Evolutionary conservation across 441 rosid species (phyloP).

Genomic region (Pelargonium myrrhifolium): DNA sequence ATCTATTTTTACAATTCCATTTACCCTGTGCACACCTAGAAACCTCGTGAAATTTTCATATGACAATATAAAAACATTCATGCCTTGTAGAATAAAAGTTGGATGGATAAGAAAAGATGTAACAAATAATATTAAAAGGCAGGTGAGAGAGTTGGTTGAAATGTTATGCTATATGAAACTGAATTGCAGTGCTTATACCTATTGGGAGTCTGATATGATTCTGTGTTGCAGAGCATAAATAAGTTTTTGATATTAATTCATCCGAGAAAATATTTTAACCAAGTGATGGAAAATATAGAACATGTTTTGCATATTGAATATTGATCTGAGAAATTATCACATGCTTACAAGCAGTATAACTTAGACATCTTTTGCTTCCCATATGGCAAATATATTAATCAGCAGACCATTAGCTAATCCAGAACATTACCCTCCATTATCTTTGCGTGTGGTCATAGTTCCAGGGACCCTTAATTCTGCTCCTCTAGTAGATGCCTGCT

Average conservation of each 20-base stretch:
- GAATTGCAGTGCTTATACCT: neutral
- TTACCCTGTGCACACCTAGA: neutral
- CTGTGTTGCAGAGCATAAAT: neutral
- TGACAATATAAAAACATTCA: neutral
- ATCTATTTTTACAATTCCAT: neutral
- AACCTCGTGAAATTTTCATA: neutral
- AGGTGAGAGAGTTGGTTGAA: neutral
- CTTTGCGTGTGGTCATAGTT: slow-evolving; percentile 35
- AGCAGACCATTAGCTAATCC: slow-evolving; percentile 10
- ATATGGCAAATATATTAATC: slow-evolving; percentile 10
- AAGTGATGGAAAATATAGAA: slow-evolving; percentile 1
- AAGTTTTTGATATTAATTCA: neutral
- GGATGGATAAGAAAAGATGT: neutral
- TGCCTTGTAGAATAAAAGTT: neutral
- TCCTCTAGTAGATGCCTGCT: slow-evolving; percentile 43
- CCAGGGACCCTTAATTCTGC: slow-evolving; percentile 34
- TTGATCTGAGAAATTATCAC: slow-evolving; percentile 2
- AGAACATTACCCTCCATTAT: slow-evolving; percentile 57
- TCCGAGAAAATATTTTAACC: neutral
- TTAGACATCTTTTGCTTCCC: neutral
- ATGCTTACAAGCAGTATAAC: slow-evolving; percentile 7
- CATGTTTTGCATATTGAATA: neutral
- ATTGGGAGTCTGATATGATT: neutral
- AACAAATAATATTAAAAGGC: neutral
- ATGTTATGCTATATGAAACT: neutral